phyloP scores from a whole-genome alignment of 2,329 filamentous ascomycete species.

The Calonectria fujianensis region DNA sequence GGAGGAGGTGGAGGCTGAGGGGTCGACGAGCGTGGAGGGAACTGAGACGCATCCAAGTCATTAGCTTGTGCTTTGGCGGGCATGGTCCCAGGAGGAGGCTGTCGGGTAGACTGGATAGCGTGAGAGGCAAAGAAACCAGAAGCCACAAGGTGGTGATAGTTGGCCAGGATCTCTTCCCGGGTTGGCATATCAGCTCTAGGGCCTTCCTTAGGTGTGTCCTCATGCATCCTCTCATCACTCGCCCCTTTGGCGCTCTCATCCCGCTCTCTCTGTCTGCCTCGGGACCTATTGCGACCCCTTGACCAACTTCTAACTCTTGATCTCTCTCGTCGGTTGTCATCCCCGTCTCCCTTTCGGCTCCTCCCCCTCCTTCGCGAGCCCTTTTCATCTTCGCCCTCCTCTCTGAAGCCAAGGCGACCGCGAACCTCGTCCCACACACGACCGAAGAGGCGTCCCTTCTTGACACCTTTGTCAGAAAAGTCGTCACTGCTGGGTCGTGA shows the following conservation, averaged over 20 bases:
- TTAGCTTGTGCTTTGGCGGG: conserved; percentile 35
- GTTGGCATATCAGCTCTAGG: conserved; percentile 55
- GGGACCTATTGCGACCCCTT: conserved; percentile 28
- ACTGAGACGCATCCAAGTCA: conserved; percentile 17
- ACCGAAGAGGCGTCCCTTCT: conserved; percentile 58
- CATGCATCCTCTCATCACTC: conserved; percentile 37
- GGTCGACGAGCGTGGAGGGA: conserved; percentile 42
- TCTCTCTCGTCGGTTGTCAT: conserved; percentile 39
- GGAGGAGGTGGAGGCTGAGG: conserved; percentile 40
- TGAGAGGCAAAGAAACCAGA: conserved; percentile 76
- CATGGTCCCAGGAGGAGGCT: conserved; percentile 57
- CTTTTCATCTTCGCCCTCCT: conserved; percentile 52
- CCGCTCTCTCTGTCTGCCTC: conserved; percentile 45
- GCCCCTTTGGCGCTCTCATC: conserved; percentile 42
- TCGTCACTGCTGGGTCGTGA: conserved; percentile 54
- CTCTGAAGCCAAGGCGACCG: conserved; percentile 57
- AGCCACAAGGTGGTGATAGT: conserved; percentile 74
- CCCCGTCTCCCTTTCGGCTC: conserved; percentile 47
- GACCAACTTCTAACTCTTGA: conserved; percentile 31
- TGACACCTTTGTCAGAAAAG: conserved; percentile 58
- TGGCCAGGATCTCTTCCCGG: conserved; percentile 72
- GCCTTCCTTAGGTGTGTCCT: conserved; percentile 36
- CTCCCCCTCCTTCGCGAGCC: conserved; percentile 49
- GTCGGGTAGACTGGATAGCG: conserved; percentile 74
- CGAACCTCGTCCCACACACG: conserved; percentile 64